These are phyloP conservation scores for Globisporangium paddicum DNA, from an alignment of 352 stramenopile species.

Conservation along the genomic window DNA sequence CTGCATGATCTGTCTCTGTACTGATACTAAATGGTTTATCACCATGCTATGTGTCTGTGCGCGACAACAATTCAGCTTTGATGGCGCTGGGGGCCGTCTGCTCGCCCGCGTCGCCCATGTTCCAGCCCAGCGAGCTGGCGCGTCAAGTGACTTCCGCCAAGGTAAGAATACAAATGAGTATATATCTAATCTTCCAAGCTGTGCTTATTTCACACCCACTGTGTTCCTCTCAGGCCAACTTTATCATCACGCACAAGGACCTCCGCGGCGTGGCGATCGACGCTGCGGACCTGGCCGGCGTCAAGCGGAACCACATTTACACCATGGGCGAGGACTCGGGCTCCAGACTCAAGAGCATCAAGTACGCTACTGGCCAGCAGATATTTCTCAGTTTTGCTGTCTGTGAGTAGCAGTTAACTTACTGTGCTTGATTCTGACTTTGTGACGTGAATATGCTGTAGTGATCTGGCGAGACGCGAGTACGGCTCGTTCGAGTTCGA, in stretches of 20 bases:
- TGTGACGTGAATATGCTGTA: too few species aligned
- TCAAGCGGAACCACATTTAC: constrained; percentile 38
- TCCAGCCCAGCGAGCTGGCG: constrained; percentile 40
- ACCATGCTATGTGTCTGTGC: too few species aligned
- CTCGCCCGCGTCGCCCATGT: constrained; percentile 60
- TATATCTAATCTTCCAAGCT: too few species aligned
- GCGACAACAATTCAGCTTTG: constrained; percentile 31
- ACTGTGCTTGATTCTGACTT: too few species aligned
- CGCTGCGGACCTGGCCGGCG: constrained; percentile 23
- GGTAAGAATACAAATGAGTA: too few species aligned
- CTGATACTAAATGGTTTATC: too few species aligned
- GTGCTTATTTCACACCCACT: too few species aligned
- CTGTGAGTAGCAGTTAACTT: too few species aligned
- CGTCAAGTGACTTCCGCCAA: constrained; percentile 39
- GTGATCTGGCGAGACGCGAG: constrained; percentile 31
- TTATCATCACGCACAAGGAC: constrained; percentile 51
- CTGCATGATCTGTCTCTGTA: too few species aligned
- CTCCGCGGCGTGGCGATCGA: constrained; percentile 42
- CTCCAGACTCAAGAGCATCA: constrained; percentile 38
- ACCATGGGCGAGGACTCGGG: constrained; percentile 29
- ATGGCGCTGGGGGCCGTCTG: constrained; percentile 45
- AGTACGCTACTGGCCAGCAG: too few species aligned
- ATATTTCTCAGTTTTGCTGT: too few species aligned
- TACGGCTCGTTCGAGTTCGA: constrained; percentile 44
- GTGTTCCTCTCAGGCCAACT: too few species aligned